Evolutionary conservation across 2,329 filamentous ascomycete species (phyloP), one percentile per base, ranked within the genome.

Genomic region (Bretziella fagacearum): DNA sequence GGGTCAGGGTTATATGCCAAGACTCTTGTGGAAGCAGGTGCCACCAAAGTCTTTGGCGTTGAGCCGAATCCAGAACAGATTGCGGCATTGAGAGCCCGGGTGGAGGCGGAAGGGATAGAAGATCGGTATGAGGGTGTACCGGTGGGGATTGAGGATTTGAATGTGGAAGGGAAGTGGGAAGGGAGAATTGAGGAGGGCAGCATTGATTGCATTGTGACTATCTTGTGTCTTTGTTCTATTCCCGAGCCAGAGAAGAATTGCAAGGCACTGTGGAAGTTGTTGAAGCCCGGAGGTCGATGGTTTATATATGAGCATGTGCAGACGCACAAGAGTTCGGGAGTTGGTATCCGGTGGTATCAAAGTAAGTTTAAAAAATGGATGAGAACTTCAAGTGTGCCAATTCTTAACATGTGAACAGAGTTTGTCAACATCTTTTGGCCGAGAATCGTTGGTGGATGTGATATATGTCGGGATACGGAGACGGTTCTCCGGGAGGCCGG

Each of bases 171-270:
- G 2, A 60, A 61, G 22, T 69, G 66, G 65, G 58, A 59, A 6
- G 68, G 66, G 2, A 62, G 62, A 25, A 63, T 79, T 10, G 59
- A 66, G 44, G 63, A 63, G 33, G 74, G 62, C 17, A 71, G 65
- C 43, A 64, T 75, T 15, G 73, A 77, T 54, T 72, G 69, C 57
- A 70, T 80, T 48, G 71, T 80, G 40, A 70, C 72, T 2, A 60
- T 79, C 22, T 62, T 79, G 46, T 77, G 74, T 47, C 63, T 80
- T 26, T 81, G 76, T 63, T 73, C 71, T 53, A 77, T 80, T 44
- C 77, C 77, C 0, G 68, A 74, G 2, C 74, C 73, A 3, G 62
- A 71, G 54, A 60, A 62, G 53, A 73, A 77, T 50, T 67, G 76
- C 51, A 59, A 59, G 48, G 66, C 69, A 52, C 58, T 80, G 25